phyloP scores from a whole-genome alignment of 2,329 filamentous ascomycete species.

The Fusarium equiseti region DNA sequence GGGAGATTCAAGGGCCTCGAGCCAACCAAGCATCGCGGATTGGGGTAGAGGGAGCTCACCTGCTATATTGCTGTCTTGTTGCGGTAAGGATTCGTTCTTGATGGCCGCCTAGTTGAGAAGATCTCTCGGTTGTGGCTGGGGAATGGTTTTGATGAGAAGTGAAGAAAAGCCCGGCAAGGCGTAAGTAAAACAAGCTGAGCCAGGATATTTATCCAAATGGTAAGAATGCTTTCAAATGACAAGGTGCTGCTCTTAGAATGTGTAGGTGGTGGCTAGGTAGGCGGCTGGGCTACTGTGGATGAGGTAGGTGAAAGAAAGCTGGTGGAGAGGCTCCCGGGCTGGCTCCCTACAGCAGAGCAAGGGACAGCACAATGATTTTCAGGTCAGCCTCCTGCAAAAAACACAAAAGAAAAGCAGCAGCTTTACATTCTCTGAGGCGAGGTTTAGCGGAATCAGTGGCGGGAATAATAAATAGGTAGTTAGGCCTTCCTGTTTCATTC shows the following conservation, averaged over 20 bases:
- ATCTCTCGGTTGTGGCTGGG: slow-evolving; percentile 39
- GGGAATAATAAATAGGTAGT: slow-evolving; percentile 9
- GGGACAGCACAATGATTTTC: neutral
- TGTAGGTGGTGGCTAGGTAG: slow-evolving; percentile 11
- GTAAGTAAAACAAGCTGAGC: neutral
- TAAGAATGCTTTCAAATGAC: slow-evolving; percentile 2
- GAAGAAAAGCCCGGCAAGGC: neutral
- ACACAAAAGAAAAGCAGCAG: neutral
- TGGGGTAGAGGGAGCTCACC: slow-evolving; percentile 32
- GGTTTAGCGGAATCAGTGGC: slow-evolving; percentile 27
- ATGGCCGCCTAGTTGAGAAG: slow-evolving; percentile 22
- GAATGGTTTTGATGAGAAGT: slow-evolving; percentile 17
- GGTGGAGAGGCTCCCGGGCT: neutral
- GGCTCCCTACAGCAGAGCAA: neutral
- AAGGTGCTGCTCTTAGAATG: slow-evolving; percentile 15
- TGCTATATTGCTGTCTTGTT: slow-evolving; percentile 22
- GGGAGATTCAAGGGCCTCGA: slow-evolving; percentile 28
- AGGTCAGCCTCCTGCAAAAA: slow-evolving; percentile 7
- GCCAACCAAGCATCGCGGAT: slow-evolving; percentile 36
- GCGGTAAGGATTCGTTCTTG: slow-evolving; percentile 25
- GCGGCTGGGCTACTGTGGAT: slow-evolving; percentile 15
- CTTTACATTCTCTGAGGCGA: slow-evolving; percentile 16
- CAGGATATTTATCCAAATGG: neutral
- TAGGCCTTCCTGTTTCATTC: neutral
- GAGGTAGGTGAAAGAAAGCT: neutral